Base-by-base conservation (phyloP, 179 eudicot species). In the Beta lomatogona region DNA sequence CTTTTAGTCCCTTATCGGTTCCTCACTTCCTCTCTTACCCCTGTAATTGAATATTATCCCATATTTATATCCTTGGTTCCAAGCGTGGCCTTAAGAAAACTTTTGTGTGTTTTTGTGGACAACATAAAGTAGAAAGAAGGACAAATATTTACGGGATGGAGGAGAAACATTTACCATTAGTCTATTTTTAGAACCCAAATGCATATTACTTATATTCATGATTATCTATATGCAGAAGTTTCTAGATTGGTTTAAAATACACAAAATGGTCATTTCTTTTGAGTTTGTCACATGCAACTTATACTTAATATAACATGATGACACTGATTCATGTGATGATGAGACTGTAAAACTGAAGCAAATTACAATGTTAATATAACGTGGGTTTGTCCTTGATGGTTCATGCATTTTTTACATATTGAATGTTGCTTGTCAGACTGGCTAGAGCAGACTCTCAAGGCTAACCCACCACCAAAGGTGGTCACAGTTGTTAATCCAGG, bases 401-500 rank as follows among this genome's bases (percentile, higher is more conserved):
- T 25, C 55, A 57, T 28, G 28, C 16, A 77, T 19, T 31, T n/a
- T 60, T 69, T 4, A 67, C 83, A 71, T 50, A 53, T 71, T 19
- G 18, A n/a, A 45, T 78, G 18, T 80, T 83, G 55, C 41, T 88
- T 79, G 85, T 80, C 86, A 94, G 98, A 91, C 69, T 94, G 98
- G 98, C 86, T 97, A 75, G 95, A 93, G 80, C 86, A 82, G 78
- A 92, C 92, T 5, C 79, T 97, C 80, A 85, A 57, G 85, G 84
- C 83, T 68, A 89, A 90, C 83, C 97, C 97, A 70, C 90, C 90
- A 53, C 99, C 99, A n/a, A 97, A 97, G 90, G 98, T 97, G 80
- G 98, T 97, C 36, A 91, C 97, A 46, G 97, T 97, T 82, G 99
- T 97, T 78, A 97, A 97, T 89, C 99, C 99, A 28, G 99, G 99